Evolutionary conservation across 345 rosid species (phyloP), one percentile per base, ranked within the genome.

Genomic region (Melastoma malabathricum): DNA sequence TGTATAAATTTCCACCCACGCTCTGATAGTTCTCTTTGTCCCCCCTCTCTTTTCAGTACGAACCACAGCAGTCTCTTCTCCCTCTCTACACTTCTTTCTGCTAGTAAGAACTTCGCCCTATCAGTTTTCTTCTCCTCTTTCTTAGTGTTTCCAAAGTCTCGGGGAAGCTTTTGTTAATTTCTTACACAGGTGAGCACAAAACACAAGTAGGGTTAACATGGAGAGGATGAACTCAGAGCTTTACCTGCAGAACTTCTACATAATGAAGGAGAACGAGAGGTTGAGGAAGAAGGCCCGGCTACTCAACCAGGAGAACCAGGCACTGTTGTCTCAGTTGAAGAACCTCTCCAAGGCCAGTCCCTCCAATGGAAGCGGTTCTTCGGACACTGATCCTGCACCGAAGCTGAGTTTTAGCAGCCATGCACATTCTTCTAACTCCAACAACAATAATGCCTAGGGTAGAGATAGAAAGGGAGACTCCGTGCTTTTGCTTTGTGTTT

Each of bases 241-340:
- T 60, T 84, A 51, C 43, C 54, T 57, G 22, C 58, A 53, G 54
- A 64, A 64, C 62, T 64, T 61, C 58, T 41, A 43, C 68, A 64
- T 64, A 41, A 64, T 64, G 68, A 48, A 64, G 31, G 68, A 64
- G 68, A 64, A 64, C 47, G 98, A 92, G 68, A 87, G 75, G 79
- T 73, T 92, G 62, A 84, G 86, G 83, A 84, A 87, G 94, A 92
- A 87, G 69, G 98, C 98, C 44, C 97, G 84, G 83, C 69, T 81
- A 58, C 84, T 92, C 50, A 84, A 92, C 78, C 90, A 92, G 63
- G 98, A 92, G 83, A 92, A 92, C 64, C 97, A 92, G 58, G 94
- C 86, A 17, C 81, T 92, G 46, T 76, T 92, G 39, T 70, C 86
- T 3, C 88, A 92, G 76, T 81, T 92, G 59, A 87, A 87, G 70